phyloP scores from a whole-genome alignment of 345 rosid genomes.

The Pistacia integerrima region DNA sequence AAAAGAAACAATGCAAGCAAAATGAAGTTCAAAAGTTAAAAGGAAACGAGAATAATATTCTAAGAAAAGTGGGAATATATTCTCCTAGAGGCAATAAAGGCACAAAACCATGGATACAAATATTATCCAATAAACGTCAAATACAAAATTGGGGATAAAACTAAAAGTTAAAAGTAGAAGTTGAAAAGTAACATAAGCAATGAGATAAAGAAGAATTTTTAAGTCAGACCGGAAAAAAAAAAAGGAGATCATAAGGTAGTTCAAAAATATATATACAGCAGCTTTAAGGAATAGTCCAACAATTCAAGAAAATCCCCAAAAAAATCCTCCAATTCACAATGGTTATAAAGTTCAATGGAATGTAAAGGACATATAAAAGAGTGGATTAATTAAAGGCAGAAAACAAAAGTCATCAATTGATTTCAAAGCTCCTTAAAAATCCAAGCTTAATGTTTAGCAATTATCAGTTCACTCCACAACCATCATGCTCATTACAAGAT shows the following conservation, averaged over 20 bases:
- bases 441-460: not conserved
- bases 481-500: not conserved
- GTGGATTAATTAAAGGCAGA: not conserved
- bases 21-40: not conserved
- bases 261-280: not conserved
- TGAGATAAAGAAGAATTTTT: not conserved
- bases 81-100: not conserved
- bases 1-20: constrained; percentile 28
- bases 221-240: not conserved
- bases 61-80: not conserved
- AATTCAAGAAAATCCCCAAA: constrained; percentile 9
- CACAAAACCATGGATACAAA: not conserved
- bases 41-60: constrained; percentile 1
- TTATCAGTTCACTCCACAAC: not conserved
- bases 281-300: not conserved
- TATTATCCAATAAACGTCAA: constrained; percentile 1
- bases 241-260: not conserved
- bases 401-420: not conserved
- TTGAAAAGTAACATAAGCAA: not conserved
- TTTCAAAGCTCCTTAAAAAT: not conserved
- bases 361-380: not conserved
- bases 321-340: not conserved
- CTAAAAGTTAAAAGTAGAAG: not conserved
- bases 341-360: not conserved
- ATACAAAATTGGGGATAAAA: not conserved